A percentile compares a stretch with the other conserved stretches of the same genome.
phyloP scores from a whole-genome alignment of 192 early-diverging fungal species.

The Mortierella hygrophila region DNA sequence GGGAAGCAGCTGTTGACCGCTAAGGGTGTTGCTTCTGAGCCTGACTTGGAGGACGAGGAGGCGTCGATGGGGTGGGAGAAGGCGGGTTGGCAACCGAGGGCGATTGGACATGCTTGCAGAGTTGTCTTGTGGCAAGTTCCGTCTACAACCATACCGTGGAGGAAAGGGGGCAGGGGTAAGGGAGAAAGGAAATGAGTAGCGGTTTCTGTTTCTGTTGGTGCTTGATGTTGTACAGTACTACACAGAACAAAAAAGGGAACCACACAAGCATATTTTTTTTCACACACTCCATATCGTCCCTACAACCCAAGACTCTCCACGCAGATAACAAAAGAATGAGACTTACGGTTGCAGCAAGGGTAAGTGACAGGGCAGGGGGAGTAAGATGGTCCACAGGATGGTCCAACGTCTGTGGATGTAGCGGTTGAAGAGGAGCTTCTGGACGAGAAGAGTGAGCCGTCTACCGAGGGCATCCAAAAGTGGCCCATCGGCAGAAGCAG shows the following conservation, averaged over 20 bases:
- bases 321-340: background rate
- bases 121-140: slow-evolving; percentile 44
- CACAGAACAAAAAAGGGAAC: background rate
- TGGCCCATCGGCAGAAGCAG: slow-evolving; percentile 10
- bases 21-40: background rate
- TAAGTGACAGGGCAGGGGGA: slow-evolving; percentile 18
- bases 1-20: slow-evolving; percentile 38
- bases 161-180: background rate
- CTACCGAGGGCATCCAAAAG: slow-evolving; percentile 19
- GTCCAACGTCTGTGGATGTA: background rate
- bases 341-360: slow-evolving; percentile 52
- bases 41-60: background rate
- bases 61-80: slow-evolving; percentile 12
- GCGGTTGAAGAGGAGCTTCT: background rate
- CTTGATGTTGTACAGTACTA: background rate
- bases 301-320: background rate
- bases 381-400: slow-evolving; percentile 19
- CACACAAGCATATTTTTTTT: background rate
- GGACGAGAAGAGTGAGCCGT: slow-evolving; percentile 22
- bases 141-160: background rate
- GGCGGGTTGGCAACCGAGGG: slow-evolving; percentile 34
- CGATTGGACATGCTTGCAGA: slow-evolving; percentile 23
- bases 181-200: background rate
- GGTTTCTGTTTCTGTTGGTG: background rate
- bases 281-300: background rate